Percentiles rank a stretch among this genome's conserved stretches.
Evolutionary conservation across 164 flowering plant genomes (phyloP).

Genomic region (Liquidambar formosana): DNA sequence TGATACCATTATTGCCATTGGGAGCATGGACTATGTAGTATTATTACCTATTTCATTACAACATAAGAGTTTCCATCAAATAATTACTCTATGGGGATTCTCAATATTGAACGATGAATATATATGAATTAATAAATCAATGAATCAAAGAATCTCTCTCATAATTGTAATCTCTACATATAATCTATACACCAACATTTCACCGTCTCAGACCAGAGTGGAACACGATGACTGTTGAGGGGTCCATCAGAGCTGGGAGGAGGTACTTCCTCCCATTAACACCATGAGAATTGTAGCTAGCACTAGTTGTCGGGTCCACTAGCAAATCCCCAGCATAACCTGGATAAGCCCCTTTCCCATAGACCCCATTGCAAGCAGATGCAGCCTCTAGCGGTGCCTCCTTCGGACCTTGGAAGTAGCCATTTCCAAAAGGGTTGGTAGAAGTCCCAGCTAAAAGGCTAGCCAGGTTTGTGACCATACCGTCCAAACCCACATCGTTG

Average conservation of each 20-base stretch:
- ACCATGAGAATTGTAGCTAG: constrained; percentile 56
- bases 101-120: no score
- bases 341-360: constrained; percentile 59
- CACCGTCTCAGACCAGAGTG: constrained; percentile 38
- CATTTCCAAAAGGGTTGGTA: no score
- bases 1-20: no score
- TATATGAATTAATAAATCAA: no score
- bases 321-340: constrained; percentile 54
- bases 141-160: no score
- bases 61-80: no score
- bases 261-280: constrained; percentile 44
- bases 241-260: constrained; percentile 58
- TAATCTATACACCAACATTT: no score
- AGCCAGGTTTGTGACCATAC: constrained; percentile 50
- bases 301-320: constrained; percentile 48
- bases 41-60: no score
- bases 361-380: constrained; percentile 55
- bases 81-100: no score
- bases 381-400: constrained; percentile 36
- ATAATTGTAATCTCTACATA: no score
- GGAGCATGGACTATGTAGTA: no score
- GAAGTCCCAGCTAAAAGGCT: constrained; percentile 21
- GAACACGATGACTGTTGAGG: constrained; percentile 41
- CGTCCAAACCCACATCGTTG: constrained; percentile 57
- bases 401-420: no score